Evolutionary conservation across 805 yeast genomes (phyloP).

Genomic region (Aciculoconidium aculeatum): DNA sequence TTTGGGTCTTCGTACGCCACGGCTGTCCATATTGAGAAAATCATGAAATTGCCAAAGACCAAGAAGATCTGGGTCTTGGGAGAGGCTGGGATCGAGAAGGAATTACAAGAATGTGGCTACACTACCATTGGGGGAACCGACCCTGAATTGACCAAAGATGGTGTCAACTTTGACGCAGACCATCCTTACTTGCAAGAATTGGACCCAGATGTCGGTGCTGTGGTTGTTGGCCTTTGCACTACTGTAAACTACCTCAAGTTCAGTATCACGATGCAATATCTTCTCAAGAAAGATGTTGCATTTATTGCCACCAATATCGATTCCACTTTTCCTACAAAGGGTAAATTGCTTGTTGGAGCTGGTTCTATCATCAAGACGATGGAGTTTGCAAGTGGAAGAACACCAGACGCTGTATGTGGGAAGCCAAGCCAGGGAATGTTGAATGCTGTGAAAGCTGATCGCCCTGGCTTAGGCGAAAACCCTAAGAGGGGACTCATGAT

Average conservation of each 20-base stretch:
- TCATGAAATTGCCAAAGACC: conserved; percentile 64
- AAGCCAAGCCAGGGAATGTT: conserved; percentile 89
- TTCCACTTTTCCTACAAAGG: conserved; percentile 89
- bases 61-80: conserved; percentile 88
- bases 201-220: conserved; percentile 79
- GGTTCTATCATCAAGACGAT: conserved; percentile 83
- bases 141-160: conserved; percentile 41
- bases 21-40: conserved; percentile 77
- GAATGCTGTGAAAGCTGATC: conserved; percentile 74
- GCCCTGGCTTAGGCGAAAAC: conserved; percentile 41
- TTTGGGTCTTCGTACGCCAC: conserved; percentile 92
- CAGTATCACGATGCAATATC: conserved; percentile 76
- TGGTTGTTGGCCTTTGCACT: conserved; percentile 80
- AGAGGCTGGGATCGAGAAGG: conserved; percentile 79
- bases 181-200: conserved; percentile 49
- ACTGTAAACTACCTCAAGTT: conserved; percentile 76
- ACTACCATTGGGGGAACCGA: conserved; percentile 80
- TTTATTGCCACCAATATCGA: conserved; percentile 94
- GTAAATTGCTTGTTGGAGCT: conserved; percentile 86
- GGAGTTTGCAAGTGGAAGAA: conserved; percentile 68
- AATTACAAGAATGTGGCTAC: conserved; percentile 70
- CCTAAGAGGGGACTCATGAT: conserved; percentile 74
- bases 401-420: conserved; percentile 81
- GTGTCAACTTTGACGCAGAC: conserved; percentile 49
- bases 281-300: conserved; percentile 56